Percentiles rank a stretch among this genome's conserved stretches.
Evolutionary conservation across 139 green algal genomes (phyloP).

Genomic region (Micromonas commoda): DNA sequence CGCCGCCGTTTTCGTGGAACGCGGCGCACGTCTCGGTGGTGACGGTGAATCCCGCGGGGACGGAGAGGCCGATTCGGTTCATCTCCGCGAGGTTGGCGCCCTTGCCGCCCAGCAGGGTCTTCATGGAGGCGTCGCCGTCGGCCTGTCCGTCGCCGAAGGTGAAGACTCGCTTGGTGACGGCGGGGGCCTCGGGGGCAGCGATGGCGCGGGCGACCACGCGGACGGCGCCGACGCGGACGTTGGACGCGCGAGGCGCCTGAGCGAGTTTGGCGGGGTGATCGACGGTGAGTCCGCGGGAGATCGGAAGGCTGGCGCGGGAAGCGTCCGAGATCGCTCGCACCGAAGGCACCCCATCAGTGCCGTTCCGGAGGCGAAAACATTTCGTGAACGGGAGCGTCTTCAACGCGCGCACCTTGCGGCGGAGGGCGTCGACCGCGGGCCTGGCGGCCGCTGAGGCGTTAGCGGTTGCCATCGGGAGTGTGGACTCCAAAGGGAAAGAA

Average conservation of each 20-base stretch:
- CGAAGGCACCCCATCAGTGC: too few species aligned
- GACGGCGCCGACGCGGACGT: background rate
- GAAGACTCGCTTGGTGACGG: constrained; percentile 42
- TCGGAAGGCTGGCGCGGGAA: too few species aligned
- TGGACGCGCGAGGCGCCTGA: background rate
- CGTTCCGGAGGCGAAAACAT: too few species aligned
- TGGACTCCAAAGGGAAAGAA: too few species aligned
- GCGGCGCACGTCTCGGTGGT: constrained; percentile 75
- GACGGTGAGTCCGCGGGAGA: too few species aligned
- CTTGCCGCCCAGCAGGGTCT: constrained; percentile 70
- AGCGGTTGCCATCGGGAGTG: too few species aligned
- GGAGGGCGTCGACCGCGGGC: too few species aligned
- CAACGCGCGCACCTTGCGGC: too few species aligned
- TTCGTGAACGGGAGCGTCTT: too few species aligned
- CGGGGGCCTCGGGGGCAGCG: too few species aligned
- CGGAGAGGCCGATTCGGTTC: constrained; percentile 67
- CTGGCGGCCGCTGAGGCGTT: too few species aligned
- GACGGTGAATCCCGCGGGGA: constrained; percentile 84
- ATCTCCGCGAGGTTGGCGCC: constrained; percentile 88
- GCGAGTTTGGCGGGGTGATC: background rate
- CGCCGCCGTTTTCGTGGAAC: constrained; percentile 46
- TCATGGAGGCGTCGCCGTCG: constrained; percentile 52
- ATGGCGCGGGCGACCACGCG: background rate
- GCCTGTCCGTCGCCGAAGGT: constrained; percentile 50
- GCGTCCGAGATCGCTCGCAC: too few species aligned